Evolutionary conservation across 768 basidiomycete genomes (phyloP).

Genomic region (Mycena haematopus): DNA sequence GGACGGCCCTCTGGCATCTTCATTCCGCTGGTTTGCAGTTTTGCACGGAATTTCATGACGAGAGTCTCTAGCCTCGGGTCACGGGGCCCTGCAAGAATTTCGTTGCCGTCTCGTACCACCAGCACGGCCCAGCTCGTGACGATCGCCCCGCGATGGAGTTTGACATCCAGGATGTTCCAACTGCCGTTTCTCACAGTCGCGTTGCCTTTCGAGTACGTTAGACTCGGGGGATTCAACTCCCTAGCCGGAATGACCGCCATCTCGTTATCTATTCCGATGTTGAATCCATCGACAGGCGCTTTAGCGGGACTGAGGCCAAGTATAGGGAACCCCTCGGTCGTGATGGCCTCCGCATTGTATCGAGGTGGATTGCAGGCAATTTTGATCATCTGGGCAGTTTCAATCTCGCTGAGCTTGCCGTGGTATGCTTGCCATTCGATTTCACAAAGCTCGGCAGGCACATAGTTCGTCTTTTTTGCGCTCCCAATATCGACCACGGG

Average conservation of each 20-base stretch:
- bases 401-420: slow-evolving; percentile 63
- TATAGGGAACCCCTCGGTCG: slow-evolving; percentile 59
- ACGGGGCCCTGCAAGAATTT: slow-evolving; percentile 44
- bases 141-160: slow-evolving; percentile 62
- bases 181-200: slow-evolving; percentile 60
- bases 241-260: slow-evolving; percentile 74
- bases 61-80: slow-evolving; percentile 52
- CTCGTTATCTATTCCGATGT: slow-evolving; percentile 56
- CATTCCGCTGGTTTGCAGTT: slow-evolving; percentile 69
- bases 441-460: slow-evolving; percentile 77
- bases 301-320: slow-evolving; percentile 54
- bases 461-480: slow-evolving; percentile 37
- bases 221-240: slow-evolving; percentile 61
- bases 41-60: slow-evolving; percentile 58
- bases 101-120: slow-evolving; percentile 58
- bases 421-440: slow-evolving; percentile 65
- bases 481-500: slow-evolving; percentile 47
- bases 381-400: slow-evolving; percentile 75
- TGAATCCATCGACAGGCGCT: slow-evolving; percentile 59
- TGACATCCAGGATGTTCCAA: slow-evolving; percentile 80
- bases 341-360: slow-evolving; percentile 63
- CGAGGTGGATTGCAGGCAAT: slow-evolving; percentile 69
- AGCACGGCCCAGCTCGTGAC: slow-evolving; percentile 72
- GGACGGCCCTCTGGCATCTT: slow-evolving; percentile 40
- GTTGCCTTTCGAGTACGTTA: slow-evolving; percentile 60